Percentiles rank a stretch among this genome's conserved stretches.
phyloP scores from a whole-genome alignment of 768 basidiomycete genomes.

The Kwoniella newhampshirensis region DNA sequence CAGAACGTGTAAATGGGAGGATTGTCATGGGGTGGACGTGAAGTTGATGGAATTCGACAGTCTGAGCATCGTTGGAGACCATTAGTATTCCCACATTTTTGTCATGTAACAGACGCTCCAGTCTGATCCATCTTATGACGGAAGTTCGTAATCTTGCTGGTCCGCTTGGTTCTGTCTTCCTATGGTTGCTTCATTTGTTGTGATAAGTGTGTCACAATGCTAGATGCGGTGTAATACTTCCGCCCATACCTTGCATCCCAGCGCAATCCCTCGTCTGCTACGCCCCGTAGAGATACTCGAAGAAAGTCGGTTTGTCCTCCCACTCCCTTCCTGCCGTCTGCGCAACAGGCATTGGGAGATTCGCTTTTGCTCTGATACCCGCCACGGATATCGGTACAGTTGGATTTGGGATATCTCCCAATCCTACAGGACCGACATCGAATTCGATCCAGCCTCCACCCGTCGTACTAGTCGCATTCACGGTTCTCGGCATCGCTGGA shows the following conservation, averaged over 20 bases:
- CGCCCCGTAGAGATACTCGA: slow-evolving; percentile 51
- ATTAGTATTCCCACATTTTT: too few species aligned
- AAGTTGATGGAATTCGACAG: too few species aligned
- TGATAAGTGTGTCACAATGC: too few species aligned
- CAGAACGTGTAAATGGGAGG: too few species aligned
- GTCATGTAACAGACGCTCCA: too few species aligned
- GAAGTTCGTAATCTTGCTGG: too few species aligned
- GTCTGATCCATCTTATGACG: too few species aligned
- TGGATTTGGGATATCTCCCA: slow-evolving; percentile 10
- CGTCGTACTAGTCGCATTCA: background rate
- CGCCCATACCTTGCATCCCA: background rate
- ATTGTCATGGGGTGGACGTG: too few species aligned
- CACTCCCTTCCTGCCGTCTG: slow-evolving; percentile 24
- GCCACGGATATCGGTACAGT: background rate
- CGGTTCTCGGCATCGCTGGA: slow-evolving; percentile 1
- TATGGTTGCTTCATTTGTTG: too few species aligned
- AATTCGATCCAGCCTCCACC: slow-evolving; percentile 13
- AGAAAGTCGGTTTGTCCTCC: slow-evolving; percentile 49
- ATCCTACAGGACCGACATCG: slow-evolving; percentile 12
- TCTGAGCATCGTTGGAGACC: too few species aligned
- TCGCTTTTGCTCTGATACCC: slow-evolving; percentile 3
- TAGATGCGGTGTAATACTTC: background rate
- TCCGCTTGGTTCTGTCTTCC: too few species aligned
- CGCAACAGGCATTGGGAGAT: slow-evolving; percentile 5
- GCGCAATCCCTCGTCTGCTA: slow-evolving; percentile 5